Base-by-base conservation (phyloP, 75 land plant species). In the Pinus albicaulis region DNA sequence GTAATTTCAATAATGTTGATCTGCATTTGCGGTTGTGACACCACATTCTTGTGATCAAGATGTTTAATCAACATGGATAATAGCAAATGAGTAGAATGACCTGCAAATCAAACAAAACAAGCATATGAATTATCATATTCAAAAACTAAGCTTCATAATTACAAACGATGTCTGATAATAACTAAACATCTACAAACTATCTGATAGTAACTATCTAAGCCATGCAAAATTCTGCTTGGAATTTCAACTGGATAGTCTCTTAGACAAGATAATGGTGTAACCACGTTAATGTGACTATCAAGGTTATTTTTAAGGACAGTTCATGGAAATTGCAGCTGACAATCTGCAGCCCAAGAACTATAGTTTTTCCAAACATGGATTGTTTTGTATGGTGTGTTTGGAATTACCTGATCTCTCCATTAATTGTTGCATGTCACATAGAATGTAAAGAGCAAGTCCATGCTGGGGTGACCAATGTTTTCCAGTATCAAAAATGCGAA, bases 41-140 rank as follows among this genome's bases (percentile, higher is more conserved):
- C 71, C 14, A 94, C 92, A 74, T 77, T 86, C 75, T 87, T 94
- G 74, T 96, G 99, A 74, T 96, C 98, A 74, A 96, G 90, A 80
- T 96, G 99, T 77, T 91, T 94, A 44, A 96, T 82, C 19, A 96
- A 81, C 55, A 86, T 78, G 7, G 89, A 90, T 24, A 95, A 82
- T 63, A 96, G 76, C 57, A 82, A 76, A 74, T 91, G 93, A 34
- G 86, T 76, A 77, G 86, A 82, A 77, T 86, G 84, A 56, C 91
- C 93, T 91, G 86, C 58, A 82, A 75, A 56, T 25, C 23, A 41
- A 36, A 11, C 8, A 4, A n/a, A n/a, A 68, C 1, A 68, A 20
- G 3, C 0, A 23, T 41, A n/a, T 20, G 14, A 36, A 41, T 41
- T 38, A 20, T 38, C 71, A 38, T 20, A 36, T 38, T 20, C 48